These are phyloP conservation scores for Teratosphaeria nubilosa DNA, from an alignment of 2,329 filamentous ascomycete genomes.

Conservation along the genomic window DNA sequence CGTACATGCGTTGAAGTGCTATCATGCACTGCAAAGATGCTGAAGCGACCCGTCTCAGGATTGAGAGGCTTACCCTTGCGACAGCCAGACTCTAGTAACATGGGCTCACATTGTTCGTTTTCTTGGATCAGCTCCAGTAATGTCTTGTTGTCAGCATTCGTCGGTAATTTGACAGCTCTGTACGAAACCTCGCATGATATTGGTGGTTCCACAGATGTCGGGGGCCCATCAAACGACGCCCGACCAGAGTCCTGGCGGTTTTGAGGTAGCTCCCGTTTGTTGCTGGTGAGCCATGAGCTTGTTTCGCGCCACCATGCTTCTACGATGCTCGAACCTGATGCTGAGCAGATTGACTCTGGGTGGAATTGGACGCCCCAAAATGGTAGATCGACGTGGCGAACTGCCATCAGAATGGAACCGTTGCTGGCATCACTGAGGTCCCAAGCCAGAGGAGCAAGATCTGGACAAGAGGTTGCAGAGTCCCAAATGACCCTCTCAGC, in stretches of 20 bases:
- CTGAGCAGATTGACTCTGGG: slow-evolving; percentile 80
- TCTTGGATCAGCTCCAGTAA: slow-evolving; percentile 26
- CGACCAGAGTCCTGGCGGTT: slow-evolving; percentile 1
- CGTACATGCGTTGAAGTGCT: slow-evolving; percentile 11
- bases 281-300: neutral
- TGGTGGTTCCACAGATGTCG: neutral
- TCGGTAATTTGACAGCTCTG: neutral
- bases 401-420: slow-evolving; percentile 63
- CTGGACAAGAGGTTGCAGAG: slow-evolving; percentile 25
- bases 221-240: neutral
- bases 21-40: slow-evolving; percentile 61
- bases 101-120: slow-evolving; percentile 24
- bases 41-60: slow-evolving; percentile 52
- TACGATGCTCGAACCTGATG: slow-evolving; percentile 56
- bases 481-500: slow-evolving; percentile 28
- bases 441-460: slow-evolving; percentile 39
- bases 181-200: neutral
- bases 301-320: slow-evolving; percentile 66
- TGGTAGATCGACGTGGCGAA: slow-evolving; percentile 56
- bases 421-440: slow-evolving; percentile 37
- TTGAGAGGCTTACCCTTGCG: slow-evolving; percentile 32
- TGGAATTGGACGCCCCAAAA: slow-evolving; percentile 88
- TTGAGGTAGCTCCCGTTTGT: neutral
- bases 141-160: neutral
- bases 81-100: slow-evolving; percentile 39